Evolutionary conservation across 202 grass and related monocot genomes (phyloP).

Genomic region (Dendrocalamus latiflorus): DNA sequence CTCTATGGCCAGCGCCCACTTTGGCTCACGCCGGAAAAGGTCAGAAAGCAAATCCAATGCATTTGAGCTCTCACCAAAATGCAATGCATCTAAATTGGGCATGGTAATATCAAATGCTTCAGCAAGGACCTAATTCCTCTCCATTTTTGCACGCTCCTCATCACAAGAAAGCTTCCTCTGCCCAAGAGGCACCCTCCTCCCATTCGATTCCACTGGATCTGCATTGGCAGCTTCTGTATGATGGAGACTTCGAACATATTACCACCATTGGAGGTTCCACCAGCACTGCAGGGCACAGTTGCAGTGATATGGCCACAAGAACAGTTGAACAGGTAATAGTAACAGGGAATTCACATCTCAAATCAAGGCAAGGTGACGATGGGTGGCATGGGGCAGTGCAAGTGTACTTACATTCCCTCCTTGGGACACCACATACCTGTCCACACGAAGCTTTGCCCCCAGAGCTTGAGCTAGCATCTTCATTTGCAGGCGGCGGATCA

Average conservation of each 20-base stretch:
- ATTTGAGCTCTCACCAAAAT: constrained; percentile 74
- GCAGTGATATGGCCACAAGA: constrained; percentile 72
- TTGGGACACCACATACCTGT: constrained; percentile 77
- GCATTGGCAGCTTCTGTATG: constrained; percentile 78
- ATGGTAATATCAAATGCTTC: constrained; percentile 80
- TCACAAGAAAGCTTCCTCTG: constrained; percentile 94
- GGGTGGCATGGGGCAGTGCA: constrained; percentile 83
- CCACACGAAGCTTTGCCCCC: constrained; percentile 72
- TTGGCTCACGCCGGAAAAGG: constrained; percentile 59
- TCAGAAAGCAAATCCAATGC: constrained; percentile 60
- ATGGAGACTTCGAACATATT: constrained; percentile 57
- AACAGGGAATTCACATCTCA: constrained; percentile 70
- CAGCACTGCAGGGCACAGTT: constrained; percentile 70
- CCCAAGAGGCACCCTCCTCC: constrained; percentile 71
- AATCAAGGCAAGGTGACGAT: constrained; percentile 64
- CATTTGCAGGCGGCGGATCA: constrained; percentile 41
- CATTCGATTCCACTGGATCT: constrained; percentile 51
- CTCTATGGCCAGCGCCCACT: constrained; percentile 88
- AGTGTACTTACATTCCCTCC: constrained; percentile 94
- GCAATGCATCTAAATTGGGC: constrained; percentile 79
- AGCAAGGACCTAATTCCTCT: constrained; percentile 82
- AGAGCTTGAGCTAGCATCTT: constrained; percentile 55
- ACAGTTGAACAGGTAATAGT: constrained; percentile 22
- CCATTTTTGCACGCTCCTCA: constrained; percentile 82
- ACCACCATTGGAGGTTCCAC: constrained; percentile 49